Percentiles rank a stretch among this genome's conserved stretches.
Conservation (phyloP, 2,329 filamentous ascomycete genomes). For the Pseudogymnoascus pannorum region DNA sequence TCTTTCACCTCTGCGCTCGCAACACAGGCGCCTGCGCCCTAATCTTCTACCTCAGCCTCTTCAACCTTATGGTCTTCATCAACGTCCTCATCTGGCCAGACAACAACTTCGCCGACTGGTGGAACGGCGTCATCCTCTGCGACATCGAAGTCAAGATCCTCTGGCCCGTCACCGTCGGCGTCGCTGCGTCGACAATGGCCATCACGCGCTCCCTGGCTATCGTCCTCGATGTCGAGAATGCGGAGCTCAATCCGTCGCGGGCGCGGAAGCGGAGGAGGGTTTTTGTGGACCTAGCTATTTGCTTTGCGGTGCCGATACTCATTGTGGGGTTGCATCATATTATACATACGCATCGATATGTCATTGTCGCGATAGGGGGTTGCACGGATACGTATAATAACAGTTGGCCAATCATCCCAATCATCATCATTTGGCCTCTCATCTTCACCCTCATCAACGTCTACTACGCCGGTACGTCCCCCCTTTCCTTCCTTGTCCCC, state of each 20-base stretch:
- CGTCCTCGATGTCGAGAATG: conserved; percentile 52
- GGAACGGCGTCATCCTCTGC: conserved; percentile 50
- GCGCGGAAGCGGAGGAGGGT: conserved; percentile 39
- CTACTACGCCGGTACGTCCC: conserved; percentile 49
- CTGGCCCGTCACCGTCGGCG: conserved; percentile 43
- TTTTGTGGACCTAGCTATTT: conserved; percentile 47
- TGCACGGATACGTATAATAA: conserved; percentile 47
- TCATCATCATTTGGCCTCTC: conserved; percentile 49
- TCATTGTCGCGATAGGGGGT: conserved; percentile 49
- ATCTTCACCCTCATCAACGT: conserved; percentile 45
- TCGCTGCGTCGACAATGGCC: conserved; percentile 46
- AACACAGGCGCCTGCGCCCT: conserved; percentile 54
- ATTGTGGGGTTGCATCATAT: conserved; percentile 51
- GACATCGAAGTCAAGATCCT: conserved; percentile 56
- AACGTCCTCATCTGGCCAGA: conserved; percentile 60
- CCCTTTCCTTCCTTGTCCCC: too few relatives aligned
- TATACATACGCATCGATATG: conserved; percentile 52
- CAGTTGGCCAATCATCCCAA: conserved; percentile 49
- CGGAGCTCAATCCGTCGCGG: conserved; percentile 42
- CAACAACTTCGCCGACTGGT: conserved; percentile 49
- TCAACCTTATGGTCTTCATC: conserved; percentile 50
- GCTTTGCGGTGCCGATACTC: conserved; percentile 46
- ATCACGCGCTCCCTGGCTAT: conserved; percentile 53
- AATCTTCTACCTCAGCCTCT: conserved; percentile 46
- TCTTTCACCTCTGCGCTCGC: conserved; percentile 51